Conservation (phyloP, 2,329 filamentous ascomycete genomes). For the Beauveria scarabaeidicola region DNA sequence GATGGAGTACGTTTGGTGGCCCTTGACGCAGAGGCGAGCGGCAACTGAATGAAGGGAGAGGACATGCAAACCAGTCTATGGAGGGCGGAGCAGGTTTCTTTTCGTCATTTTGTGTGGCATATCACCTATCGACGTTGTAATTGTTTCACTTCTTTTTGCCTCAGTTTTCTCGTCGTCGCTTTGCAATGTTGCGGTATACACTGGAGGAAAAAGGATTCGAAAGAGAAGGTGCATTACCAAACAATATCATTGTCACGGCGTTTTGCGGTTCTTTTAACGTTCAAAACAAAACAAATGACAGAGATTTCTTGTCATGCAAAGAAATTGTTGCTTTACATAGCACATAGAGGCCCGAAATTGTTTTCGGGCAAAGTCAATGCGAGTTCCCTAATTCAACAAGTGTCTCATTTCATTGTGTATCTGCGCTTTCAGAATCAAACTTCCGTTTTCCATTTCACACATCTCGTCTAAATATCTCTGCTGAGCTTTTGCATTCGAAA, state of each 20-base stretch:
- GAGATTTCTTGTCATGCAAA: background rate
- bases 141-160: background rate
- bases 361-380: background rate
- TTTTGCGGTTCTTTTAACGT: conserved; percentile 4
- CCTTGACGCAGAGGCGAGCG: background rate
- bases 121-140: background rate
- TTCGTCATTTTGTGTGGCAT: background rate
- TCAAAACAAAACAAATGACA: conserved; percentile 2
- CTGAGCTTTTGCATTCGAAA: background rate
- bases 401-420: background rate
- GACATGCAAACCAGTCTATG: background rate
- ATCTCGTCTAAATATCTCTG: background rate
- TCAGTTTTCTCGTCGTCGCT: background rate
- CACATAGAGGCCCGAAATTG: background rate
- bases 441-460: background rate
- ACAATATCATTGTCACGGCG: conserved; percentile 11
- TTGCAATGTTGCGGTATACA: background rate
- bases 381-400: background rate
- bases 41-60: background rate
- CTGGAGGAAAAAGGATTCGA: background rate
- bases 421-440: background rate
- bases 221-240: conserved; percentile 4
- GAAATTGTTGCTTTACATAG: background rate
- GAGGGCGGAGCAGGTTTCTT: background rate
- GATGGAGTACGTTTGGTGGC: conserved; percentile 18